Conservation (phyloP, 768 basidiomycete species). For the Omphalotus guepiniiformis region DNA sequence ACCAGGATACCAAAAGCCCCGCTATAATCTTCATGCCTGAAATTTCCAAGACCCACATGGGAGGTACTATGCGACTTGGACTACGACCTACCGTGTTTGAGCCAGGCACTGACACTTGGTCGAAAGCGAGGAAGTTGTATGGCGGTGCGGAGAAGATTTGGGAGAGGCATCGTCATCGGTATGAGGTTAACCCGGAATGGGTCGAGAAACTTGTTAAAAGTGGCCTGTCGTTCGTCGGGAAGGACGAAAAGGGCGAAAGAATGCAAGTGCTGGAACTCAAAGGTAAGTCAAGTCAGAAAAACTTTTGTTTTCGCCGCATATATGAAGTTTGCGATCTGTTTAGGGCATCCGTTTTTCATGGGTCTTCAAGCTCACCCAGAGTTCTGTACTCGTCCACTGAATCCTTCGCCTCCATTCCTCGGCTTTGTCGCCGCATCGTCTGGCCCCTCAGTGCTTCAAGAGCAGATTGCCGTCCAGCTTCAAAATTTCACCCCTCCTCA, state of each 20-base stretch:
- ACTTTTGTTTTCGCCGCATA: not conserved
- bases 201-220: conserved; percentile 61
- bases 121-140: conserved; percentile 73
- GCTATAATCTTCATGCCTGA: conserved; percentile 98
- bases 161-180: conserved; percentile 95
- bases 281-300: conserved; percentile 46
- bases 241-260: conserved; percentile 92
- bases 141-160: conserved; percentile 79
- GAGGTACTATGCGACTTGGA: conserved; percentile 99
- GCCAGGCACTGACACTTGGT: conserved; percentile 62
- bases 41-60: conserved; percentile 96
- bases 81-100: conserved; percentile 94
- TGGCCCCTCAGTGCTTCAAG: conserved; percentile 48
- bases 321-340: not conserved
- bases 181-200: conserved; percentile 91
- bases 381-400: conserved; percentile 96
- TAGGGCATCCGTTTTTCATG: conserved; percentile 92
- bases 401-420: conserved; percentile 96
- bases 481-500: conserved; percentile 67
- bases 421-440: conserved; percentile 87
- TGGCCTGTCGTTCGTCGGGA: conserved; percentile 72
- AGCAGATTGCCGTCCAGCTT: conserved; percentile 69
- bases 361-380: conserved; percentile 97
- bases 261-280: conserved; percentile 94
- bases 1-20: conserved; percentile 54